A percentile compares a stretch with the other conserved stretches of the same genome.
Conservation (phyloP, 2,329 filamentous ascomycete species). For the Purpureocillium lavendulum region DNA sequence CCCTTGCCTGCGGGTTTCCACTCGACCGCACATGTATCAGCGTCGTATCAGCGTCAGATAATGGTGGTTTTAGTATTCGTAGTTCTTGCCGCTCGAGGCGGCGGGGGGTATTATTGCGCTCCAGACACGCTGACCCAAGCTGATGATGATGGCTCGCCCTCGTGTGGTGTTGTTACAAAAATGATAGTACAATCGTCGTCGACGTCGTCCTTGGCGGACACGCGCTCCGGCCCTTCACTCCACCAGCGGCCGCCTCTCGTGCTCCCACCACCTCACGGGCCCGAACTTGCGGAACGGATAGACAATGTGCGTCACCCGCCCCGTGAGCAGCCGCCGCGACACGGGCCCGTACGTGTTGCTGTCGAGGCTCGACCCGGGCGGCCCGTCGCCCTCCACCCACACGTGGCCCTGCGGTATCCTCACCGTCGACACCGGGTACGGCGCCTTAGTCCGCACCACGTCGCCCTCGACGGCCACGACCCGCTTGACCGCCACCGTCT, state of each 20-base stretch:
- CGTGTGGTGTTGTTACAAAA: too few relatives aligned
- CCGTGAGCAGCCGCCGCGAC: conserved; percentile 64
- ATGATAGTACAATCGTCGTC: too few relatives aligned
- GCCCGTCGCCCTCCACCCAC: conserved; percentile 91
- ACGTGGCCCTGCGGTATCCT: conserved; percentile 76
- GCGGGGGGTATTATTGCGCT: too few relatives aligned
- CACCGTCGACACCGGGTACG: conserved; percentile 47
- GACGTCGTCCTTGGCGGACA: too few relatives aligned
- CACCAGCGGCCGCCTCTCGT: conserved; percentile 20
- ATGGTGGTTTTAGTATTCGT: too few relatives aligned
- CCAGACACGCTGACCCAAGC: too few relatives aligned
- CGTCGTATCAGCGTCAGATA: too few relatives aligned
- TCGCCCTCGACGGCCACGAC: conserved; percentile 78
- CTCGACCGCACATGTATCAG: too few relatives aligned
- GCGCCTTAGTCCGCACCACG: conserved; percentile 55
- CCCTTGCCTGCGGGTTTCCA: too few relatives aligned
- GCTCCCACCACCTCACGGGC: conserved; percentile 49
- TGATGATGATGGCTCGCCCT: too few relatives aligned
- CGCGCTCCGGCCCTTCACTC: too few relatives aligned
- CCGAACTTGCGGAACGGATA: conserved; percentile 57
- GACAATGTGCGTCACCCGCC: conserved; percentile 64
- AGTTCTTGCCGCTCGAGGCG: too few relatives aligned
- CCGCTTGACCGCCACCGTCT: conserved; percentile 68
- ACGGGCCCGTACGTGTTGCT: conserved; percentile 89
- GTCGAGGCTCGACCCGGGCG: conserved; percentile 61